Conservation (phyloP, 306 rosid genomes). For the Dicorynia guianensis region DNA sequence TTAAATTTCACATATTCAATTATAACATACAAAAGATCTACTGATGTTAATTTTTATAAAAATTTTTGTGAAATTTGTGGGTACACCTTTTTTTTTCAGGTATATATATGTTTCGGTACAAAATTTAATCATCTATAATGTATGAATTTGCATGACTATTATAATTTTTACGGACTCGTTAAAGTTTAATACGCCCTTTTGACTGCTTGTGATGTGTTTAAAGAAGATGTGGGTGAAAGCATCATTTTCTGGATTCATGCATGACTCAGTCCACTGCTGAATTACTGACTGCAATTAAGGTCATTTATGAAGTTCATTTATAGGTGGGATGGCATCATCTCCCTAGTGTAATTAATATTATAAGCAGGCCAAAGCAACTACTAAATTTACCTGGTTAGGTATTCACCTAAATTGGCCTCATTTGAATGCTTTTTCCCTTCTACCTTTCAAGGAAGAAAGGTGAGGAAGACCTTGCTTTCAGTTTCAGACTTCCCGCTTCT, state of each 20-base stretch:
- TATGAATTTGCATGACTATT: too few relatives aligned
- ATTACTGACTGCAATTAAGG: constrained; percentile 36
- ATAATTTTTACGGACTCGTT: background rate
- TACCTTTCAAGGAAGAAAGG: constrained; percentile 23
- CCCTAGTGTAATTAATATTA: constrained; percentile 1
- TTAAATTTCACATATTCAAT: too few relatives aligned
- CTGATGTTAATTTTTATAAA: too few relatives aligned
- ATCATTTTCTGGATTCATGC: too few relatives aligned
- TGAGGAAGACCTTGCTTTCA: constrained; percentile 36
- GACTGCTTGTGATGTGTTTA: constrained; percentile 42
- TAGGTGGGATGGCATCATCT: constrained; percentile 30
- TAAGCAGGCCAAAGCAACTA: constrained; percentile 7
- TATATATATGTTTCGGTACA: too few relatives aligned
- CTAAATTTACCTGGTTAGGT: constrained; percentile 20
- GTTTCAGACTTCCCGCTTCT: constrained; percentile 28
- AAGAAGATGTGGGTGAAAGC: too few relatives aligned
- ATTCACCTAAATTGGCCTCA: constrained; percentile 10
- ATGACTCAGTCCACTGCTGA: constrained; percentile 35
- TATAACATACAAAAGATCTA: too few relatives aligned
- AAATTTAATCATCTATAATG: too few relatives aligned
- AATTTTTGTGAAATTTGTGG: too few relatives aligned
- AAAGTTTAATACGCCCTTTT: constrained; percentile 36
- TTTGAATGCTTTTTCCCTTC: constrained; percentile 28
- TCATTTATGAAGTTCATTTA: constrained; percentile 47
- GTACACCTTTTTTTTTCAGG: too few relatives aligned